Evolutionary conservation across 2,329 filamentous ascomycete species (phyloP).

Genomic region (Graphilbum sp.): DNA sequence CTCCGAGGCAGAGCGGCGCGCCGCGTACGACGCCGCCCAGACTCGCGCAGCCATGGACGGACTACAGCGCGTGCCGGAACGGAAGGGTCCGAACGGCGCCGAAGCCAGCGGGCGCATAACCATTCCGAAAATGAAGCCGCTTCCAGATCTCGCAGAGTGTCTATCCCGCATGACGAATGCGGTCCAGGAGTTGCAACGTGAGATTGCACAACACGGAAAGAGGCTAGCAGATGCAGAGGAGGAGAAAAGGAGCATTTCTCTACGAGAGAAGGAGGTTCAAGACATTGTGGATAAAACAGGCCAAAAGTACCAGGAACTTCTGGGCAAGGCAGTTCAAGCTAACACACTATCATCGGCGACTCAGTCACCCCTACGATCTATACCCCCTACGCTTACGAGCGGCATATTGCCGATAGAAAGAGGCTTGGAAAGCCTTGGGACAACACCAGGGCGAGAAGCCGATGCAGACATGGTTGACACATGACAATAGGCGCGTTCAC

Average conservation of each 20-base stretch:
- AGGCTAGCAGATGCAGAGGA: constrained; percentile 49
- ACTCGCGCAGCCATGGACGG: constrained; percentile 76
- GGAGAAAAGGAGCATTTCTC: constrained; percentile 51
- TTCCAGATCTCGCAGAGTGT: constrained; percentile 57
- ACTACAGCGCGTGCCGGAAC: constrained; percentile 22
- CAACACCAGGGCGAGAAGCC: constrained; percentile 21
- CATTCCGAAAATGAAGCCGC: constrained; percentile 54
- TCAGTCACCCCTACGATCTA: constrained; percentile 15
- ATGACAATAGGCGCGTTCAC: constrained; percentile 4
- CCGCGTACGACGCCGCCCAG: constrained; percentile 77
- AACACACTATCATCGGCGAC: constrained; percentile 5
- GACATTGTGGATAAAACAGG: constrained; percentile 65
- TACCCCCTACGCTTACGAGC: constrained; percentile 12
- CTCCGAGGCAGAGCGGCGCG: constrained; percentile 52
- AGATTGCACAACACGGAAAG: constrained; percentile 41
- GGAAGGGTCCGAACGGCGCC: constrained; percentile 24
- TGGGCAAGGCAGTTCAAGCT: constrained; percentile 13
- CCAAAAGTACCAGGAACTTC: constrained; percentile 35
- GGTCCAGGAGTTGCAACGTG: constrained; percentile 45
- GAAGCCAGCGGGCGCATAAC: constrained; percentile 9
- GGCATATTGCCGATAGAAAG: constrained; percentile 19
- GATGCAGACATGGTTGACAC: constrained; percentile 13
- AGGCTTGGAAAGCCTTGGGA: constrained; percentile 30
- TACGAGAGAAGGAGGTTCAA: constrained; percentile 66
- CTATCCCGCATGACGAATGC: constrained; percentile 46